Percentiles rank a stretch among this genome's conserved stretches.
Conservation (phyloP, 495 filamentous ascomycete genomes). For the Cairneyella variabilis region DNA sequence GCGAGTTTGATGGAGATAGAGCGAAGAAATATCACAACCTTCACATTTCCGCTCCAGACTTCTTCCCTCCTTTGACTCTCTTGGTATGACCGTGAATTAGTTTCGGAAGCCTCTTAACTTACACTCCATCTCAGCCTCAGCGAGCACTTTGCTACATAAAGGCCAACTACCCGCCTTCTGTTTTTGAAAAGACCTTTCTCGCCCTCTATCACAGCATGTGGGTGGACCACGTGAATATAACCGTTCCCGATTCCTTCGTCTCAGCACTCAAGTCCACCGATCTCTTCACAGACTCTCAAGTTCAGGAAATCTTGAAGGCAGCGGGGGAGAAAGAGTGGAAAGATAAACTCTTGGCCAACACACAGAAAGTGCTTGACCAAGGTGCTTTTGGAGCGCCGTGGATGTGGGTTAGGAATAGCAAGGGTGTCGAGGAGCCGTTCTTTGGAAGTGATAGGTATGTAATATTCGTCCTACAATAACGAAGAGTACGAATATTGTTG, state of each 20-base stretch:
- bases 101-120: background rate
- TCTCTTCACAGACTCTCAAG: conserved; percentile 38
- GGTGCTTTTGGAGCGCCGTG: conserved; percentile 76
- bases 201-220: conserved; percentile 45
- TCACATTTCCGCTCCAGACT: conserved; percentile 33
- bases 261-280: conserved; percentile 26
- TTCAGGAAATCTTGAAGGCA: conserved; percentile 47
- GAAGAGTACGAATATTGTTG: background rate
- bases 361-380: conserved; percentile 51
- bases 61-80: conserved; percentile 21
- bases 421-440: conserved; percentile 60
- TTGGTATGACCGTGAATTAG: conserved; percentile 28
- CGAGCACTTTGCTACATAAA: conserved; percentile 65
- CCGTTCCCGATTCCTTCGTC: conserved; percentile 37
- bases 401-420: conserved; percentile 59
- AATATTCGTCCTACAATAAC: conserved; percentile 4
- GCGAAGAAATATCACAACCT: conserved; percentile 51
- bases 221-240: conserved; percentile 43
- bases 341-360: conserved; percentile 51
- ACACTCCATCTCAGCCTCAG: conserved; percentile 51
- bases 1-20: conserved; percentile 49
- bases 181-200: conserved; percentile 41
- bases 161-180: conserved; percentile 34
- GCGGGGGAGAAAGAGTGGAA: conserved; percentile 52
- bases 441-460: conserved; percentile 72